phyloP scores from a whole-genome alignment of 1,284 basidiomycete genomes.

The Apiotrichum sp. region DNA sequence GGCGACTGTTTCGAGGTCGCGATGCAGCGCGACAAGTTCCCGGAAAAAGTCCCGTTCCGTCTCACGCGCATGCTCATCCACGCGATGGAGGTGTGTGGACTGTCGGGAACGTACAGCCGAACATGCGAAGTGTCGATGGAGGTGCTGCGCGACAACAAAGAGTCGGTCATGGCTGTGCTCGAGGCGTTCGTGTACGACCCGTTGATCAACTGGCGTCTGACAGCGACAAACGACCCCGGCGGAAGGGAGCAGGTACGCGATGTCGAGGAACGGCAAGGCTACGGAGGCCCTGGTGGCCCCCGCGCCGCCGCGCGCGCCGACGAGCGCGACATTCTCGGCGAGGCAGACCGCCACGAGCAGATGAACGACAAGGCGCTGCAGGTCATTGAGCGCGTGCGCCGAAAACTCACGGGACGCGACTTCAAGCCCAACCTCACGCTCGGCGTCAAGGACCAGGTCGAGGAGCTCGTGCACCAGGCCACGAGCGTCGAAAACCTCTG shows the following conservation, averaged over 20 bases:
- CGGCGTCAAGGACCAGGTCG: constrained; percentile 71
- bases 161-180: constrained; percentile 93
- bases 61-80: constrained; percentile 97
- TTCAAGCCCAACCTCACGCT: constrained; percentile 76
- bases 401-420: constrained; percentile 90
- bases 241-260: constrained; percentile 25
- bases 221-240: constrained; percentile 44
- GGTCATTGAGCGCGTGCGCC: constrained; percentile 86
- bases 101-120: constrained; percentile 93
- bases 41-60: constrained; percentile 97
- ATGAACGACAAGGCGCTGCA: constrained; percentile 82
- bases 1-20: constrained; percentile 92
- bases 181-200: constrained; percentile 69
- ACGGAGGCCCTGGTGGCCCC: constrained; percentile 5
- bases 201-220: constrained; percentile 55
- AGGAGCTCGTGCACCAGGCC: constrained; percentile 83
- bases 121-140: constrained; percentile 97
- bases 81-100: constrained; percentile 98
- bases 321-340: constrained; percentile 48
- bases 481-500: constrained; percentile 88
- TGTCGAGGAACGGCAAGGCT: constrained; percentile 18
- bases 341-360: constrained; percentile 60
- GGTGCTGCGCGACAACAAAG: constrained; percentile 93
- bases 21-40: constrained; percentile 96
- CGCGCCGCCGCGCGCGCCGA: constrained; percentile 30